phyloP scores from a whole-genome alignment of 345 rosid species.

The Nephelium lappaceum region DNA sequence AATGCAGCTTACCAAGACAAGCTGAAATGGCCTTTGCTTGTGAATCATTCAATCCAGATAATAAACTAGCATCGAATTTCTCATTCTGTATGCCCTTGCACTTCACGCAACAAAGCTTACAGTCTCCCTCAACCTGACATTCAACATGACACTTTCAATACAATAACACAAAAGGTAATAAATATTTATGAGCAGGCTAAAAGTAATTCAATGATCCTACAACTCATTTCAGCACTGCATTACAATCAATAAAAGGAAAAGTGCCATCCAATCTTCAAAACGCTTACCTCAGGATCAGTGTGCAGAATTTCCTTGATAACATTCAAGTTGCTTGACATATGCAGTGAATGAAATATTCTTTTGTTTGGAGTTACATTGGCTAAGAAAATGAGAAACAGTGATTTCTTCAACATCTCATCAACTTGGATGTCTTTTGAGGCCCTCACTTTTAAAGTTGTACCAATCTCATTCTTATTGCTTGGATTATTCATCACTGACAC shows the following conservation, averaged over 20 bases:
- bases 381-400: slow-evolving; percentile 37
- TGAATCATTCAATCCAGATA: slow-evolving; percentile 33
- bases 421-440: slow-evolving; percentile 13
- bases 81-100: neutral
- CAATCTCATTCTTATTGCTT: neutral
- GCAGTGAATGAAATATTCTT: slow-evolving; percentile 47
- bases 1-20: slow-evolving; percentile 31
- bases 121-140: slow-evolving; percentile 36
- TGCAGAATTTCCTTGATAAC: slow-evolving; percentile 31
- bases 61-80: neutral
- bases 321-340: slow-evolving; percentile 24
- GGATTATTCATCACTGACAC: slow-evolving; percentile 21
- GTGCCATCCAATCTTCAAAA: neutral
- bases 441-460: slow-evolving; percentile 29
- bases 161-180: no score
- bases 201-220: no score
- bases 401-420: slow-evolving; percentile 9
- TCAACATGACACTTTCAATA: neutral
- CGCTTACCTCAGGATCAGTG: slow-evolving; percentile 36
- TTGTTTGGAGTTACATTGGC: slow-evolving; percentile 33
- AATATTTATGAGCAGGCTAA: neutral
- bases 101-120: slow-evolving; percentile 12
- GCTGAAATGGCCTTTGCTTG: slow-evolving; percentile 32
- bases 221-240: no score
- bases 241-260: no score